Evolutionary conservation across 345 rosid species (phyloP).

Genomic region (Euphorbia peplus): DNA sequence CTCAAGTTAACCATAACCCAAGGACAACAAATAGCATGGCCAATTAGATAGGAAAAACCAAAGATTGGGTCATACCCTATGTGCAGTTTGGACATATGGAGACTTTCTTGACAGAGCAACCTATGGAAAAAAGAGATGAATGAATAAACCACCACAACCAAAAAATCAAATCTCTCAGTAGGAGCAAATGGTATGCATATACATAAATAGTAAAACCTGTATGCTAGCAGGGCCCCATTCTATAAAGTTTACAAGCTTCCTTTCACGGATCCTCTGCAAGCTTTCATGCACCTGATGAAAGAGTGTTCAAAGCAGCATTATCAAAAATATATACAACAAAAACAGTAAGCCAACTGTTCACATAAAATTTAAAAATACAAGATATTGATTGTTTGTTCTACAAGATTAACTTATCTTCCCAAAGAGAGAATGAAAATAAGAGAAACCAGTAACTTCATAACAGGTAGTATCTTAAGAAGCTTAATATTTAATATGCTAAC

Average conservation of each 20-base stretch:
- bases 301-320: background rate
- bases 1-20: background rate
- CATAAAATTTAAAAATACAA: background rate
- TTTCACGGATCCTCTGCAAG: conserved; percentile 93
- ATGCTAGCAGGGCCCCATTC: conserved; percentile 99
- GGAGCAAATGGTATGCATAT: background rate
- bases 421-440: background rate
- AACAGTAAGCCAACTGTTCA: background rate
- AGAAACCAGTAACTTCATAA: background rate
- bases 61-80: conserved; percentile 56
- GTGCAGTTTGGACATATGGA: conserved; percentile 95
- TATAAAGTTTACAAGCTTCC: conserved; percentile 97
- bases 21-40: background rate
- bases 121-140: conserved; percentile 36
- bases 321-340: background rate
- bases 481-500: background rate
- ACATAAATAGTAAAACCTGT: conserved; percentile 49
- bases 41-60: background rate
- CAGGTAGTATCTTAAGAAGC: background rate
- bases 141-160: background rate
- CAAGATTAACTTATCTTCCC: conserved; percentile 2
- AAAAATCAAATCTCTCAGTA: background rate
- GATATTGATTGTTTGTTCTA: background rate
- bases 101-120: conserved; percentile 96
- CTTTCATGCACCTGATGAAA: conserved; percentile 91